Evolutionary conservation across 2,329 filamentous ascomycete genomes (phyloP), one percentile per base, ranked within the genome.

Genomic region (Ophiostoma triangulosporum): DNA sequence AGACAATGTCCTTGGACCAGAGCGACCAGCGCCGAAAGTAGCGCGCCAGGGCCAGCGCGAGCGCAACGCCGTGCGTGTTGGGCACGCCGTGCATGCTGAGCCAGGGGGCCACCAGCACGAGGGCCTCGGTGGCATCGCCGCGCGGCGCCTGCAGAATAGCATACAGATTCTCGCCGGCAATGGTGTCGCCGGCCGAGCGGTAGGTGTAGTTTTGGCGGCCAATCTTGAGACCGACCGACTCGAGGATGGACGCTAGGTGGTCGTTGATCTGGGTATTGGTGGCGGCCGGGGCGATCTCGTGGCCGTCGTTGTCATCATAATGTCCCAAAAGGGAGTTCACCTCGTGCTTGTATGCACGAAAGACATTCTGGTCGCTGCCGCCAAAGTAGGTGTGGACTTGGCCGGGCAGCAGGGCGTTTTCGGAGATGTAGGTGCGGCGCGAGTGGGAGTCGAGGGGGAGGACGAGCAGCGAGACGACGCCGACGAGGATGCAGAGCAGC

Each of bases 11-110:
- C 69, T 98, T 98, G 56, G 90, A 96, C 93, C 93, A 98, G 27
- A 98, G 76, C 52, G 89, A 96, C 93, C 93, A 98, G 61, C 86
- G 81, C 69, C 94, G 95, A 71, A 98, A 97, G 69, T 98, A 98
- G 60, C 93, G 81, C 27, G 88, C 87, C 60, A 98, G 70, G 0
- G 91, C 90, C 62, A 98, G 71, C 2, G 89, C 83, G 31, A 98
- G 76, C 7, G 89, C 84, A 6, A 98, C 83, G 17, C 91, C 93
- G 57, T 90, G 93, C 58, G 83, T 77, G 69, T 98, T 98, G 60
- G 90, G 69, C 60, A 84, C 76, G 26, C 78, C 82, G 53, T 88
- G 79, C 60, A 86, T 83, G 60, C 90, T 96, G 64, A 76, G 82
- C 88, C 90, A 95, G 2, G 90, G 84, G 24, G 86, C 89, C 17